These are phyloP conservation scores for Mentha longifolia DNA, from an alignment of 257 asterid species.

Conservation along the genomic window DNA sequence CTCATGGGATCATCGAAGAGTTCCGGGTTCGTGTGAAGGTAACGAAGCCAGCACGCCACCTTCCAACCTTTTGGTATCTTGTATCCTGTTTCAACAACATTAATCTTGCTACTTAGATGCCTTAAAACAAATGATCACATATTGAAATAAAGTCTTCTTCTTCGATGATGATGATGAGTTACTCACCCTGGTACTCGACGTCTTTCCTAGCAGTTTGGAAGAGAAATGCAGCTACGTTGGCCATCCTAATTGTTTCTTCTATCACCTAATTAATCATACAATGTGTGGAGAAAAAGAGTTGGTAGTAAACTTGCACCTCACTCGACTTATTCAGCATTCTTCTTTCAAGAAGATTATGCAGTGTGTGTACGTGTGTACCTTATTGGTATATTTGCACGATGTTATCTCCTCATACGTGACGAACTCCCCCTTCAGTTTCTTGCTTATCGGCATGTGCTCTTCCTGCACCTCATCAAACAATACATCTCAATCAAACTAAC, in stretches of 20 bases:
- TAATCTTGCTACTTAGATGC: no score
- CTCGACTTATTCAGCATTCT: no score
- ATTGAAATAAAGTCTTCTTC: no score
- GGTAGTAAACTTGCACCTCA: no score
- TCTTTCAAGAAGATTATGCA: background rate
- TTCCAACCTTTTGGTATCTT: conserved; percentile 70
- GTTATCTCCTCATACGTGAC: conserved; percentile 51
- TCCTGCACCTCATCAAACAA: conserved; percentile 38
- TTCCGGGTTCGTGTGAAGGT: conserved; percentile 54
- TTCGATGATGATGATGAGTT: no score
- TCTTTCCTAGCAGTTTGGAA: conserved; percentile 52
- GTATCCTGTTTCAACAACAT: conserved; percentile 37
- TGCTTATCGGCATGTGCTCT: conserved; percentile 47
- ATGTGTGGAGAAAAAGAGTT: background rate
- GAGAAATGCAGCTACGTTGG: conserved; percentile 42
- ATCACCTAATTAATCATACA: conserved; percentile 43
- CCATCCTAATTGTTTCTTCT: conserved; percentile 61
- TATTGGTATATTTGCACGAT: conserved; percentile 47
- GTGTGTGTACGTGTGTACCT: conserved; percentile 33
- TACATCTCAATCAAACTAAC: background rate
- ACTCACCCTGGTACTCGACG: conserved; percentile 52
- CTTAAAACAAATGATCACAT: no score
- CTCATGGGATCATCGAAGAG: conserved; percentile 57
- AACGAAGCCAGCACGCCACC: conserved; percentile 58
- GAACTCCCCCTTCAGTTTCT: conserved; percentile 44